Evolutionary conservation across 768 basidiomycete species (phyloP), one percentile per base, ranked within the genome.

Genomic region (Xerocomus potaroensis): DNA sequence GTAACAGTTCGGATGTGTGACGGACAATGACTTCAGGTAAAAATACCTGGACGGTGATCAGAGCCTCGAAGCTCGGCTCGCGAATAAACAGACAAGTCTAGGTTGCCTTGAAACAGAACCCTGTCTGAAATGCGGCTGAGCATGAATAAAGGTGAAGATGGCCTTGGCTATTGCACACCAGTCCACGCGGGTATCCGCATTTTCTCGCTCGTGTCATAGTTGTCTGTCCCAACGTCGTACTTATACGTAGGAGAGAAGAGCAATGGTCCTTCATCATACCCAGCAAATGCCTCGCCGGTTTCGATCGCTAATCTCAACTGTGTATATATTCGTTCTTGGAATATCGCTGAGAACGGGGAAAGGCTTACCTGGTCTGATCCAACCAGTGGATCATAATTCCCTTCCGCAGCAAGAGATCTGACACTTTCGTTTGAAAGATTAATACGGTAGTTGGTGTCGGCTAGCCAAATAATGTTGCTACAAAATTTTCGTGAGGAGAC

Each of bases 181-280:
- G 95, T 98, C 94, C 94, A 98, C 15, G 95, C 91, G 5, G 96
- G 96, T 60, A 96, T 86, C 21, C 96, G 80, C 78, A 84, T 81
- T 72, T 98, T 99, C 68, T 98, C 96, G 61, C 91, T 89, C 12
- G 91, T 87, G 64, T 99, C 96, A 63, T 97, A 99, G 39, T 75
- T 74, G 51, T 96, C 87, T 8, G 92, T 83, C 9, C 82, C 80
- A 6, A 84, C 61, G 60, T 87, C 83, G 60, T 94, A 98, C 53
- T 91, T 88, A 70, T 99, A 98, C 2, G 95, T 99, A 8, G 96
- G 96, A 12, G 81, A 73, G 70, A 99, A 99, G n/a, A 88, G 61
- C 15, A 98, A 64, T 0, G 90, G 89, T 0, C 91, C 95, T 66
- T 99, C 96, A 45, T 84, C 76, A 54, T 91, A 98, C 14, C 86